Conservation (phyloP, 768 basidiomycete species). For the Filobasidium floriforme region DNA sequence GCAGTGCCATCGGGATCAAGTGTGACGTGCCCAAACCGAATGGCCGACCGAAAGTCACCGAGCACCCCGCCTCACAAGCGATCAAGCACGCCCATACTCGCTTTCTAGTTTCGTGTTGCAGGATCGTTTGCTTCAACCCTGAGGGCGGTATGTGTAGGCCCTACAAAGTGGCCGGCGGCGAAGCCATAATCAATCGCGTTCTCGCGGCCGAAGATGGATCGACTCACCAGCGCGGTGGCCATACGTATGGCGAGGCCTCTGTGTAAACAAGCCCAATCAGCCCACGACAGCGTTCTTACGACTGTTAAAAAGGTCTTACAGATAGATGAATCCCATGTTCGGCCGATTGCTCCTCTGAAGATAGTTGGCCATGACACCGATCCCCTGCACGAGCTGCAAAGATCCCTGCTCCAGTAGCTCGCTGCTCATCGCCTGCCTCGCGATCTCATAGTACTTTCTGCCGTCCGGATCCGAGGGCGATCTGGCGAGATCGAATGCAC, state of each 20-base stretch:
- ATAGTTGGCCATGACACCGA: constrained; percentile 29
- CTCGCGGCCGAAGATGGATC: neutral
- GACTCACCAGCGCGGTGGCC: neutral
- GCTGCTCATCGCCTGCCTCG: neutral
- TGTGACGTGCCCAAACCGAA: constrained; percentile 9
- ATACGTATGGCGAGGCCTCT: neutral
- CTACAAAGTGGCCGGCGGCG: neutral
- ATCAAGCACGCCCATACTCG: constrained; percentile 24
- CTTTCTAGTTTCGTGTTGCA: neutral
- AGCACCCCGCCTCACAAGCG: constrained; percentile 23
- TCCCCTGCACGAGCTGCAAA: constrained; percentile 24
- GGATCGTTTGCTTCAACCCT: neutral
- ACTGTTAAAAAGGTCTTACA: constrained; percentile 14
- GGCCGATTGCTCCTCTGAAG: constrained; percentile 26
- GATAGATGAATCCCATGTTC: constrained; percentile 24
- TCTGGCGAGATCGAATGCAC: neutral
- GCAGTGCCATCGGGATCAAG: neutral
- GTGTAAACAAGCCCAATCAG: neutral
- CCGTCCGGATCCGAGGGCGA: neutral
- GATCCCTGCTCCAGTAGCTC: constrained; percentile 19
- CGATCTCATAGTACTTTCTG: neutral
- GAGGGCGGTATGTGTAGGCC: neutral
- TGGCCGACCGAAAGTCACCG: constrained; percentile 26
- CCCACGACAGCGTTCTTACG: neutral
- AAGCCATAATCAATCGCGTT: neutral